These are phyloP conservation scores for Leccinum rimulosum DNA, from an alignment of 768 basidiomycete genomes.

Conservation along the genomic window DNA sequence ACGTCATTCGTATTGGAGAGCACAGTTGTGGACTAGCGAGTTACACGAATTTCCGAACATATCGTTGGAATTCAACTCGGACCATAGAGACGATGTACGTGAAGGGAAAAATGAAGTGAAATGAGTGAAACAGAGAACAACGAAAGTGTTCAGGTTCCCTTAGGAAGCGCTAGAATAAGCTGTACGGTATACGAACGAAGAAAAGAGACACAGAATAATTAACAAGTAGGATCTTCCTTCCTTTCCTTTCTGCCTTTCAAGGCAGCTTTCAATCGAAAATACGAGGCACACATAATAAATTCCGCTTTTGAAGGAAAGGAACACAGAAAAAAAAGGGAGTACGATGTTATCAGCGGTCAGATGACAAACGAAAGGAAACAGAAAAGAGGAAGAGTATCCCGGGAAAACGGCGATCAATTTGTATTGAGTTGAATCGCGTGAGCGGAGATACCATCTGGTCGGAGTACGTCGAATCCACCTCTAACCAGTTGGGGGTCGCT, in stretches of 20 bases:
- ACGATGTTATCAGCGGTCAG: neutral
- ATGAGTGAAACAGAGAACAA: neutral
- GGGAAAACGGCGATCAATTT: neutral
- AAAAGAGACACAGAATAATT: neutral
- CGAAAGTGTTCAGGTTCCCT: neutral
- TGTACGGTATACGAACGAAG: too few species aligned
- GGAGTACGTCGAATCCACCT: neutral
- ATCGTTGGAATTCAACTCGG: neutral
- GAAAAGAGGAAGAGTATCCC: neutral
- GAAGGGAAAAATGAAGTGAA: neutral
- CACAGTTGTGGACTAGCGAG: neutral
- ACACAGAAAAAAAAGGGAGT: neutral
- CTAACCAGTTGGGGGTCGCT: neutral
- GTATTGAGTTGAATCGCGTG: slow-evolving; percentile 6
- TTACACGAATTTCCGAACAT: neutral
- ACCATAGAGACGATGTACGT: neutral
- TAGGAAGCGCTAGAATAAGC: neutral
- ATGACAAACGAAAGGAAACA: neutral
- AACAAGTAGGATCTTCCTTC: neutral
- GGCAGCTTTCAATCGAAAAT: neutral
- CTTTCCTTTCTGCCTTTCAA: neutral
- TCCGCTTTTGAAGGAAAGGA: slow-evolving; percentile 3
- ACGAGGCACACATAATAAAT: slow-evolving; percentile 5
- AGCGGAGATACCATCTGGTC: slow-evolving; percentile 3
- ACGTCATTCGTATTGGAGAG: neutral